phyloP scores from a whole-genome alignment of 2,329 filamentous ascomycete genomes.

The Epichloe amarillans region DNA sequence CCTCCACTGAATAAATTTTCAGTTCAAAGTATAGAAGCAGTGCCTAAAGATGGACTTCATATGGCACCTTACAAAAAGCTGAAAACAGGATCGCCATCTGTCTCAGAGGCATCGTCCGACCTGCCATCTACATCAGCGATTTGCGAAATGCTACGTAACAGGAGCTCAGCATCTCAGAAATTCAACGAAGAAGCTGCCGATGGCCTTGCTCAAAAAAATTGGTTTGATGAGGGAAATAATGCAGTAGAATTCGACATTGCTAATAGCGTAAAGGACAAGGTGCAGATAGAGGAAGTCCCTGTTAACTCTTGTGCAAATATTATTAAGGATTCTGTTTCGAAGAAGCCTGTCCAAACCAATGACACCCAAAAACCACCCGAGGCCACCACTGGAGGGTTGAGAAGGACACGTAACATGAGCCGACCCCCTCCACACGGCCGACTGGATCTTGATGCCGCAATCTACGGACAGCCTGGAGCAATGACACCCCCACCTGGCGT shows the following conservation, averaged over 20 bases:
- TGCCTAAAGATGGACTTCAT: not conserved
- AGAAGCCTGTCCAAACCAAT: not conserved
- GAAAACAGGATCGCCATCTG: not conserved
- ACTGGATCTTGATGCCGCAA: conserved; percentile 23
- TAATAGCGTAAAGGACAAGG: not conserved
- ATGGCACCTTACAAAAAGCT: not conserved
- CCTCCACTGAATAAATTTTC: not conserved
- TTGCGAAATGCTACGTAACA: not conserved
- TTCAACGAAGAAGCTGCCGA: not conserved
- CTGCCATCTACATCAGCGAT: not conserved
- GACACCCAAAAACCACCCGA: not conserved
- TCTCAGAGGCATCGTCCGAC: not conserved
- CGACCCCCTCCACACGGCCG: conserved; percentile 6
- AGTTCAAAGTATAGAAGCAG: not conserved
- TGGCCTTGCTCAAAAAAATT: not conserved
- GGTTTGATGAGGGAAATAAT: not conserved
- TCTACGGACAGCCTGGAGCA: conserved; percentile 23
- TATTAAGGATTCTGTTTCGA: not conserved
- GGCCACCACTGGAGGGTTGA: not conserved
- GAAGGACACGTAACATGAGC: not conserved
- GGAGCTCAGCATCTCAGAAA: not conserved
- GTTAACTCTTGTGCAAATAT: not conserved
- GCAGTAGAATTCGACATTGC: not conserved
- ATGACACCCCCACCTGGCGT: conserved; percentile 13
- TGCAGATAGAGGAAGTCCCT: not conserved